phyloP scores from a whole-genome alignment of 768 basidiomycete species.

The Pulveroboletus ravenelii region DNA sequence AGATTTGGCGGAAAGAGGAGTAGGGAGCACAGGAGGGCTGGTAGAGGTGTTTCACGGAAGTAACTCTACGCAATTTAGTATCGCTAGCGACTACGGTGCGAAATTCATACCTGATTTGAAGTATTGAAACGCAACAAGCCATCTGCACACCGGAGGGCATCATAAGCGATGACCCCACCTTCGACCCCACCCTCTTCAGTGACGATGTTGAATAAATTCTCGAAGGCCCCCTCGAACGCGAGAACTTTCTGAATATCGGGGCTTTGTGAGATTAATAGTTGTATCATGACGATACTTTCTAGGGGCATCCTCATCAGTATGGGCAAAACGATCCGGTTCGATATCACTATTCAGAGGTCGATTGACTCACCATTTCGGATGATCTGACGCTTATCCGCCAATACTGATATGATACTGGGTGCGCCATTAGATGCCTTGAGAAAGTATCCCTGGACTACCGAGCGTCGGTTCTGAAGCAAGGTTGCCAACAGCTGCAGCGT shows the following conservation, averaged over 20 bases:
- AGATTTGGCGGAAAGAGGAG: constrained; percentile 67
- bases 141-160: constrained; percentile 83
- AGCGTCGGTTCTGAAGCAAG: constrained; percentile 77
- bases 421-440: constrained; percentile 78
- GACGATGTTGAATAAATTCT: constrained; percentile 88
- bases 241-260: constrained; percentile 95
- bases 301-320: constrained; percentile 18
- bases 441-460: constrained; percentile 85
- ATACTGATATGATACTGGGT: constrained; percentile 61
- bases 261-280: constrained; percentile 77
- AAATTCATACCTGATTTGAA: constrained; percentile 76
- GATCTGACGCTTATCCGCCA: constrained; percentile 86
- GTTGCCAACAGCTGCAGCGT: constrained; percentile 77
- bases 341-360: not conserved
- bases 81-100: not conserved
- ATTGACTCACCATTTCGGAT: constrained; percentile 71
- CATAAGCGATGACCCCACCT: constrained; percentile 80
- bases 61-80: constrained; percentile 64
- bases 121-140: constrained; percentile 87
- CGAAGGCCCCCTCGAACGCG: constrained; percentile 95
- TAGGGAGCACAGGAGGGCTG: constrained; percentile 60
- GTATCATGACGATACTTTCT: constrained; percentile 84
- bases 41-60: constrained; percentile 84
- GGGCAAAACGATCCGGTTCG: not conserved
- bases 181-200: constrained; percentile 87